These are phyloP conservation scores for Ascochyta rabiei DNA, from an alignment of 2,329 filamentous ascomycete genomes.

Conservation along the genomic window DNA sequence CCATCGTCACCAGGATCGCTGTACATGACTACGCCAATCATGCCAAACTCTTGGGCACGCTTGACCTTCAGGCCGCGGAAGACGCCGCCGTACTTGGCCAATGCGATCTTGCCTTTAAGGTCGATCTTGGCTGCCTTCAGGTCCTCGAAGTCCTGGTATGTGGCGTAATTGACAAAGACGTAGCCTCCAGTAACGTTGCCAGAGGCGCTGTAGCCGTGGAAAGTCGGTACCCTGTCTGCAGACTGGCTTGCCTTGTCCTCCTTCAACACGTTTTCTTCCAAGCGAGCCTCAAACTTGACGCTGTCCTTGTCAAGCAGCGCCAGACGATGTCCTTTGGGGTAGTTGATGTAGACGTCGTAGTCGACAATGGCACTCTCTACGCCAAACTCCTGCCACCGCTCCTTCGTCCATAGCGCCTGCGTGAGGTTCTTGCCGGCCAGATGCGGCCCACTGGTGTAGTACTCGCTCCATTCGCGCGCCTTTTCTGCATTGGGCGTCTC, in stretches of 20 bases:
- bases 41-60: conserved; percentile 86
- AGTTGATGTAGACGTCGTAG: conserved; percentile 60
- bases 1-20: conserved; percentile 90
- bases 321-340: conserved; percentile 55
- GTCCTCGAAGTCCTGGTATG: conserved; percentile 83
- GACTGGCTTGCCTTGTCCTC: conserved; percentile 81
- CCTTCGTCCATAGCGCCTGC: conserved; percentile 59
- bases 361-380: conserved; percentile 54
- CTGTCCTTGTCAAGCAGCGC: conserved; percentile 49
- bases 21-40: conserved; percentile 85
- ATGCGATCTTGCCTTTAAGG: conserved; percentile 82
- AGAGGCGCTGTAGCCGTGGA: conserved; percentile 92
- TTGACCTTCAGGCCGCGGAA: conserved; percentile 94
- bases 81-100: conserved; percentile 83
- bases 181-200: conserved; percentile 89
- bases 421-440: conserved; percentile 59
- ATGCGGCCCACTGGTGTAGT: conserved; percentile 59
- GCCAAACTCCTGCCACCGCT: conserved; percentile 57
- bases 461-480: conserved; percentile 56
- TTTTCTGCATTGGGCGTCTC: conserved; percentile 61
- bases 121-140: conserved; percentile 75
- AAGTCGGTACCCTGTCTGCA: conserved; percentile 78
- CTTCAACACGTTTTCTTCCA: conserved; percentile 83
- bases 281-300: conserved; percentile 76
- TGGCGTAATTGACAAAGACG: conserved; percentile 91